phyloP scores from a whole-genome alignment of 225 moss, liverwort and hornwort genomes.

The Anthoceros angustus region DNA sequence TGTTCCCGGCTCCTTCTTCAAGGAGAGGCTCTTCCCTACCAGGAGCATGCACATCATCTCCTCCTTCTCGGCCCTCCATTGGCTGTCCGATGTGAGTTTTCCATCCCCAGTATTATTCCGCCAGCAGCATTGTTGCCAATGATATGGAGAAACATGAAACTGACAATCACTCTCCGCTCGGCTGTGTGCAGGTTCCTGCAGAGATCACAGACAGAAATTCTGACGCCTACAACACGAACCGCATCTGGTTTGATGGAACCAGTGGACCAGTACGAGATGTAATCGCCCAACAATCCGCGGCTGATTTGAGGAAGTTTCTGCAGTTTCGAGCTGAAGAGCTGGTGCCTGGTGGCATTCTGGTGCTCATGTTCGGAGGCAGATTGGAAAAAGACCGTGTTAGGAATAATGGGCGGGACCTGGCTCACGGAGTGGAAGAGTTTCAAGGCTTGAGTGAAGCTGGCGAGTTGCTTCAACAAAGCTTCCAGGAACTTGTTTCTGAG shows the following conservation, averaged over 20 bases:
- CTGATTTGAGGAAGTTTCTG: constrained; percentile 40
- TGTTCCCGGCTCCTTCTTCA: background rate
- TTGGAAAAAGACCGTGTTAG: constrained; percentile 9
- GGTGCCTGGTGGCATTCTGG: constrained; percentile 25
- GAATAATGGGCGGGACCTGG: background rate
- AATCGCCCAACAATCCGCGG: constrained; percentile 21
- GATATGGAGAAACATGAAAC: too few relatives aligned
- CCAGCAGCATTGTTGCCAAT: too few relatives aligned
- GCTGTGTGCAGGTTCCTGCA: constrained; percentile 35
- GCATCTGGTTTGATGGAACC: constrained; percentile 23
- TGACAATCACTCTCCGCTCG: too few relatives aligned
- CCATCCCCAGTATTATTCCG: background rate
- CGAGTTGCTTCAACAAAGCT: constrained; percentile 17
- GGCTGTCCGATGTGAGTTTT: constrained; percentile 35
- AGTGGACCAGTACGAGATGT: constrained; percentile 18
- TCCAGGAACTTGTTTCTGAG: constrained; percentile 25
- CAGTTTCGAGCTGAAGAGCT: constrained; percentile 33
- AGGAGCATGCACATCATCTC: constrained; percentile 28
- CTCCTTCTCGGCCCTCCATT: constrained; percentile 34
- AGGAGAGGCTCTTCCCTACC: constrained; percentile 9
- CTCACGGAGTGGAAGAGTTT: constrained; percentile 9
- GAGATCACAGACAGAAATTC: constrained; percentile 25
- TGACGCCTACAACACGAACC: constrained; percentile 38
- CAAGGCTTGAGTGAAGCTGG: constrained; percentile 15
- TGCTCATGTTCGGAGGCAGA: constrained; percentile 5